A percentile compares a stretch with the other conserved stretches of the same genome.
phyloP scores from a whole-genome alignment of 2,329 filamentous ascomycete species.

The Sporothrix luriei region DNA sequence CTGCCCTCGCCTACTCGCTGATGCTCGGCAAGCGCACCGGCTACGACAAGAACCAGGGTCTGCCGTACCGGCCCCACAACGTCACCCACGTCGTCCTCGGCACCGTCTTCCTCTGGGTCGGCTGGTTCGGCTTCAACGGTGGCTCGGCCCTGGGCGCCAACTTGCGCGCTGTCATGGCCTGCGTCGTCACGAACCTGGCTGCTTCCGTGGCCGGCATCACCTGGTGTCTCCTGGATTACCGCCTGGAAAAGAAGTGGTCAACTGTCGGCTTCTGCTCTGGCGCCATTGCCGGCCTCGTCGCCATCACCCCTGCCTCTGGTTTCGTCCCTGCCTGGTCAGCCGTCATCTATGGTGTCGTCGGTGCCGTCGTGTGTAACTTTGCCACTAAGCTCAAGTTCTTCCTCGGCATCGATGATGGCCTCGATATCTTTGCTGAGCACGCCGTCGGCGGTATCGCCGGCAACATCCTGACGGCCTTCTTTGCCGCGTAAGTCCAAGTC shows the following conservation, averaged over 20 bases:
- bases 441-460: slow-evolving; percentile 76
- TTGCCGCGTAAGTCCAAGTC: slow-evolving; percentile 59
- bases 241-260: slow-evolving; percentile 87
- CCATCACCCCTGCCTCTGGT: slow-evolving; percentile 83
- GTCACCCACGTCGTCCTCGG: slow-evolving; percentile 90
- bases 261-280: slow-evolving; percentile 93
- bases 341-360: slow-evolving; percentile 75
- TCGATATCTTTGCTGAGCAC: slow-evolving; percentile 88
- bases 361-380: slow-evolving; percentile 80
- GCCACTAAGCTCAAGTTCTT: slow-evolving; percentile 89
- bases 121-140: slow-evolving; percentile 95
- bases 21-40: slow-evolving; percentile 85
- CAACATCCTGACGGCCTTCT: slow-evolving; percentile 78
- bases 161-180: slow-evolving; percentile 82
- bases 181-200: slow-evolving; percentile 80
- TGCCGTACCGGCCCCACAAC: slow-evolving; percentile 92
- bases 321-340: slow-evolving; percentile 85
- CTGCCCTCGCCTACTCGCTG: slow-evolving; percentile 85
- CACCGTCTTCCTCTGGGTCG: slow-evolving; percentile 92
- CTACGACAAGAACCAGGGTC: slow-evolving; percentile 75
- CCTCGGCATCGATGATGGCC: slow-evolving; percentile 76
- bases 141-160: slow-evolving; percentile 81
- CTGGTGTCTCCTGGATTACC: slow-evolving; percentile 87
- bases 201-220: slow-evolving; percentile 83
- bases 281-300: slow-evolving; percentile 82